phyloP scores from a whole-genome alignment of 495 filamentous ascomycete species.

The Chlorociboria aeruginascens region DNA sequence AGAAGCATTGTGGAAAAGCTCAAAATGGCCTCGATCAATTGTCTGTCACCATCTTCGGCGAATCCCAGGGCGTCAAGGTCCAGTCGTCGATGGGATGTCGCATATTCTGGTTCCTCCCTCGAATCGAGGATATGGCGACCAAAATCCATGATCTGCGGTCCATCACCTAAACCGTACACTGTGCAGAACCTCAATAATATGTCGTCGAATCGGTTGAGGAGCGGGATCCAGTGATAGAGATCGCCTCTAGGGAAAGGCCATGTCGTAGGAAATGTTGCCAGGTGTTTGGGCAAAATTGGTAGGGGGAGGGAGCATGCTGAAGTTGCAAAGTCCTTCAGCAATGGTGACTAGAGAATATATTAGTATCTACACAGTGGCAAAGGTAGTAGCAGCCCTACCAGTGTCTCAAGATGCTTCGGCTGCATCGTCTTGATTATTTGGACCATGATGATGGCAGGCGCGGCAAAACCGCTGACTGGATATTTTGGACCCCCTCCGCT shows the following conservation, averaged over 20 bases:
- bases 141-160: slow-evolving; percentile 71
- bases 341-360: slow-evolving; percentile 55
- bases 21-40: slow-evolving; percentile 68
- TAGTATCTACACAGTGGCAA: slow-evolving; percentile 1
- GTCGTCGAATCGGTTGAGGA: slow-evolving; percentile 87
- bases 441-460: slow-evolving; percentile 57
- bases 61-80: slow-evolving; percentile 45
- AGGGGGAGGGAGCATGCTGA: slow-evolving; percentile 56
- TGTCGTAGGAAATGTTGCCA: slow-evolving; percentile 67
- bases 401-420: slow-evolving; percentile 82
- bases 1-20: slow-evolving; percentile 76
- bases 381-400: slow-evolving; percentile 49
- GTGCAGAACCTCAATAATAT: slow-evolving; percentile 71
- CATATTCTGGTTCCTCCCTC: neutral
- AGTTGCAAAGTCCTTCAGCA: slow-evolving; percentile 65
- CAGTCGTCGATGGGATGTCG: neutral
- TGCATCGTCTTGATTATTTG: slow-evolving; percentile 94
- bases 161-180: slow-evolving; percentile 68
- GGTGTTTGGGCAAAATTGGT: slow-evolving; percentile 60
- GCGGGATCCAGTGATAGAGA: slow-evolving; percentile 94
- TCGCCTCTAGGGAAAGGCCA: slow-evolving; percentile 98
- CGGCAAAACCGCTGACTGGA: slow-evolving; percentile 37
- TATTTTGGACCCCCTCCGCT: slow-evolving; percentile 16
- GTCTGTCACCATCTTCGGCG: slow-evolving; percentile 58
- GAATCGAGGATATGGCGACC: slow-evolving; percentile 42